Evolutionary conservation across 139 green algal species (phyloP), one percentile per base, ranked within the genome.

Genomic region (Coelastrella sp.): DNA sequence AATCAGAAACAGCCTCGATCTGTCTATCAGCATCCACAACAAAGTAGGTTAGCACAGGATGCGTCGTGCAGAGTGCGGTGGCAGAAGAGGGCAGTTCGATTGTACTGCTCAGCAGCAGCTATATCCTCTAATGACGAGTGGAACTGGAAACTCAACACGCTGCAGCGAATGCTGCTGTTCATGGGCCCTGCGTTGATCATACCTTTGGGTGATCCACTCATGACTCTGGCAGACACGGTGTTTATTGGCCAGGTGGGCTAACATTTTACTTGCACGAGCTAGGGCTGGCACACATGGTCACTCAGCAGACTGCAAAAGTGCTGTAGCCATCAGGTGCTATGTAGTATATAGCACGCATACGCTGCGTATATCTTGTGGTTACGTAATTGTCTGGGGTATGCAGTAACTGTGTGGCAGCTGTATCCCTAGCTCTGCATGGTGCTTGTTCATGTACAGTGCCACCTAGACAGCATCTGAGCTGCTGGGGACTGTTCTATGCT

Each of bases 211-310:
- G 94, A 98, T 59, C 95, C 94, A 5, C 77, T 98, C 19, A 96
- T 98, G 94, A 88, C 71, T 15, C 85, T 98, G 21, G 87, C 94
- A 8, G 94, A 98, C 85, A 98, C 93, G 0, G 59, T 95, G 1
- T 93, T 78, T 62, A 87, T 98, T 3, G 94, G 94, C 1, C 90
- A 94, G 85, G 88, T 94, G 37, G 2, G 85, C 19, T 23, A n/a
- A n/a, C n/a, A n/a, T n/a, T n/a, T n/a, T n/a, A n/a, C n/a, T n/a
- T n/a, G n/a, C n/a, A n/a, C n/a, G n/a, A 30, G 2, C 32, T 34
- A 4, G 21, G 13, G 48, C 62, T 40, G 8, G 17, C 41, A 74
- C 19, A 32, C 21, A 57, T 15, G 13, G 48, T 11, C 48, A 32
- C 30, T 19, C 53, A 64, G 53, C 53, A 34, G 7, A 15, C 48